Evolutionary conservation across 768 basidiomycete species (phyloP), one percentile per base, ranked within the genome.

Genomic region (Strobilomyces echinocephalus): DNA sequence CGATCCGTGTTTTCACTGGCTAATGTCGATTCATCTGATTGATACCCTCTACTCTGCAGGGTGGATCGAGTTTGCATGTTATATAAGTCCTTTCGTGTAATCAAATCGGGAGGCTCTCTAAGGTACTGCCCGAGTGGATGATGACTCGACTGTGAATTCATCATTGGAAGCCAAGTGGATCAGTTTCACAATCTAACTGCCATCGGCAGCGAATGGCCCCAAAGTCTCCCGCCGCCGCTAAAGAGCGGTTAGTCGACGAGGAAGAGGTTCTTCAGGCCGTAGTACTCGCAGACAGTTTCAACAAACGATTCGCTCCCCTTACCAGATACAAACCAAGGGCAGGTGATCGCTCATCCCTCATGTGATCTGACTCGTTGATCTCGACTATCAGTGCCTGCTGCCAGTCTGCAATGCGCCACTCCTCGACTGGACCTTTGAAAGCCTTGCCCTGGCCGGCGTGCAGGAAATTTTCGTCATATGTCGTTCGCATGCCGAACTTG

Each of bases 381-480:
- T 55, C 53, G 42, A 46, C 60, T 56, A 24, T 53, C 57, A 95
- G 91, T 95, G 91, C 70, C 79, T 98, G 11, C 76, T 98, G 21
- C 97, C 95, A 1, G 81, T 98, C 60, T 94, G 94, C 73, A 97
- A 97, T 70, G 88, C 89, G 0, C 88, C 94, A 5, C 73, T 99
- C 30, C 78, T 99, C 33, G 91, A 92, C 62, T 98, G 95, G 94
- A 97, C 97, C 4, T 86, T 98, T 55, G 97, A 99, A 67, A 88
- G 88, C 67, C 81, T 99, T 34, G 85, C 91, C 28, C 77, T 97
- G n/a, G 91, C 93, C 33, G 93, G 93, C 50, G 93, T 99, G 34
- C 91, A 95, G 67, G 91, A 97, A 72, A 89, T 97, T 54, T 95
- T 97, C 68, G 88, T 99, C 43, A 84, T 98, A 62, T 95, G 94